Conservation (phyloP, 371 early-diverging fungal genomes). For the Homolaphlyctis polyrhiza region DNA sequence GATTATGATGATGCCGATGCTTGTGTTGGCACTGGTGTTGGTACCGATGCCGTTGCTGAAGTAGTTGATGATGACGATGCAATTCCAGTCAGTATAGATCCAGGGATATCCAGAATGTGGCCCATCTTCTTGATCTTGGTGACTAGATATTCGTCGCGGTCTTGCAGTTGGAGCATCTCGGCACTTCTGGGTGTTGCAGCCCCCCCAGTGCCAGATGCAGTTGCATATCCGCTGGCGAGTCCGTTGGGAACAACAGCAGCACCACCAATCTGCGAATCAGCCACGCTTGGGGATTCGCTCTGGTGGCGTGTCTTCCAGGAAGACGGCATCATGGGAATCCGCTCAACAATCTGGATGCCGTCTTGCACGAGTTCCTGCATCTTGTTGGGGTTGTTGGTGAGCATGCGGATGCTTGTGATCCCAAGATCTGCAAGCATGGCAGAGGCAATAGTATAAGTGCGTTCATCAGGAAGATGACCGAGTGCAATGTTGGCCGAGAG, state of each 20-base stretch:
- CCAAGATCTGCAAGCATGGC: conserved; percentile 82
- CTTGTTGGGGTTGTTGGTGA: conserved; percentile 97
- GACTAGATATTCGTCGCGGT: conserved; percentile 74
- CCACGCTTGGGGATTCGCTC: neutral
- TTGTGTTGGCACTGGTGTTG: neutral
- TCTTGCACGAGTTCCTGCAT: conserved; percentile 66
- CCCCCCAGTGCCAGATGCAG: neutral
- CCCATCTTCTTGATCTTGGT: conserved; percentile 86
- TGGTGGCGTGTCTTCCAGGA: conserved; percentile 19
- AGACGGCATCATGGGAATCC: conserved; percentile 86
- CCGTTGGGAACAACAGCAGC: neutral
- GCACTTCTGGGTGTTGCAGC: neutral
- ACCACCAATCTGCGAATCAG: neutral
- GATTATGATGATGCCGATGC: neutral
- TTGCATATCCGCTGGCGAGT: neutral
- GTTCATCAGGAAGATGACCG: conserved; percentile 86
- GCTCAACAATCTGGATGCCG: conserved; percentile 67
- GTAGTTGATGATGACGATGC: neutral
- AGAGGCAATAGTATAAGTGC: conserved; percentile 87
- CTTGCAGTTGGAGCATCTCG: conserved; percentile 26
- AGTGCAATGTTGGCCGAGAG: conserved; percentile 86
- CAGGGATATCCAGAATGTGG: conserved; percentile 73
- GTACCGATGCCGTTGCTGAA: neutral
- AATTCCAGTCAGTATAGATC: neutral
- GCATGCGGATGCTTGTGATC: conserved; percentile 60